Base-by-base conservation (phyloP, 106 monocot genomes). In the Hemerocallis citrina region DNA sequence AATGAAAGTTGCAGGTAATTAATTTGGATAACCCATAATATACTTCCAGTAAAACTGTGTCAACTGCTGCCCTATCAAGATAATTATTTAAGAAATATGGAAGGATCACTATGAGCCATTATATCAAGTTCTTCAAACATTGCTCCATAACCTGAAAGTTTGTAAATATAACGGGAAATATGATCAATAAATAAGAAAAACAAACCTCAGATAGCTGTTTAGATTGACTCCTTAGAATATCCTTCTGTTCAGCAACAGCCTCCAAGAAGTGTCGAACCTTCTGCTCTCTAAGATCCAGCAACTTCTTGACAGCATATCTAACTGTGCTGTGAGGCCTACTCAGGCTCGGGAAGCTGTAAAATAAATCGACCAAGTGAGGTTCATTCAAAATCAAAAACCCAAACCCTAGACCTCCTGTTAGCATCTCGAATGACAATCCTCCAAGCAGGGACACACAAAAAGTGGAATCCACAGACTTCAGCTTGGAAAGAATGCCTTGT, bases 401-500 rank as follows among this genome's bases (percentile, higher is more conserved):
- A 59, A 94, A 89, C 25, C 79, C 80, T 43, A 78, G 65, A 38
- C 83, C 82, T 49, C 83, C 89, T 5, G 83, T 81, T 29, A 86
- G 64, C 77, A 94, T 62, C 64, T 89, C 70, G 39, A 80, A 89
- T 45, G 94, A 86, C 49, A 83, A 43, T 12, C 85, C 94, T 27
- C 94, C 94, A 52, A 94, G 79, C 34, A 94, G 45, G 52, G 72
- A 75, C 3, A 88, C 65, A 64, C 74, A 79, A 39, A 88, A 94
- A 34, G 63, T 61, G 30, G 79, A 57, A 37, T 70, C 27, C 1
- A 30, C 4, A 19, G 35, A 29, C 52, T 62, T 65, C 39, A 77
- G 11, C 35, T 64, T 62, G 16, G 75, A 68, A 31, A 88, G 34
- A 51, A 40, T 43, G 41, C 32, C 14, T 34, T 85, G 65, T 54